Conservation (phyloP, 768 basidiomycete genomes). For the Serendipita indica region DNA sequence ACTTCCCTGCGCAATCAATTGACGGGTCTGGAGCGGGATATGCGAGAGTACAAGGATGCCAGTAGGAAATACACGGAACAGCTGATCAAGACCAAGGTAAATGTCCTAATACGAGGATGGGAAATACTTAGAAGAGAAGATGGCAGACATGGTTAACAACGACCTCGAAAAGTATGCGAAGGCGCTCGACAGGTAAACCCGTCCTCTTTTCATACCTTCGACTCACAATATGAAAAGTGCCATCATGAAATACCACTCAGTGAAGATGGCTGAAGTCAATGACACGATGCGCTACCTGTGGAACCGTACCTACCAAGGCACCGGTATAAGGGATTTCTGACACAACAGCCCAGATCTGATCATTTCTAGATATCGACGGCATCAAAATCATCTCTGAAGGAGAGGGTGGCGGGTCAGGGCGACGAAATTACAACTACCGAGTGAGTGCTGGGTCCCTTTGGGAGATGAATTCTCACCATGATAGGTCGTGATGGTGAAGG, state of each 20-base stretch:
- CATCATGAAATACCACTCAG: conserved; percentile 93
- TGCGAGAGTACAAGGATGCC: conserved; percentile 76
- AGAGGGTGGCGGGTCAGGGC: conserved; percentile 79
- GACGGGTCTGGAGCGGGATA: conserved; percentile 48
- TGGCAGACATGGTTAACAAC: conserved; percentile 93
- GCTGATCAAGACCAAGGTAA: conserved; percentile 85
- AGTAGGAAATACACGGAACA: conserved; percentile 79
- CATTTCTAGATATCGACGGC: conserved; percentile 74
- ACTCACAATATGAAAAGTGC: conserved; percentile 38
- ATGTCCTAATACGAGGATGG: conserved; percentile 13
- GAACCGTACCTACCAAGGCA: conserved; percentile 99
- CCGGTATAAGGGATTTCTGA: conserved; percentile 44
- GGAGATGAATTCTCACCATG: conserved; percentile 10
- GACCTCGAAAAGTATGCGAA: conserved; percentile 97
- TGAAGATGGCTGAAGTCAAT: conserved; percentile 99
- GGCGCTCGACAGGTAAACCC: conserved; percentile 79
- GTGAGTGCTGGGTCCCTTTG: conserved; percentile 29
- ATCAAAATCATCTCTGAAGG: conserved; percentile 90
- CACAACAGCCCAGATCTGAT: neutral
- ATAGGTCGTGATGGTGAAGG: conserved; percentile 98
- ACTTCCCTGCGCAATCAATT: conserved; percentile 54
- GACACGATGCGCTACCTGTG: conserved; percentile 93
- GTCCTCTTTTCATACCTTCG: neutral
- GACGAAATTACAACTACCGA: conserved; percentile 92
- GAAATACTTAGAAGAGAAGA: conserved; percentile 30